Conservation (phyloP, 1,284 basidiomycete species). For the Pseudozyma thailandica region DNA sequence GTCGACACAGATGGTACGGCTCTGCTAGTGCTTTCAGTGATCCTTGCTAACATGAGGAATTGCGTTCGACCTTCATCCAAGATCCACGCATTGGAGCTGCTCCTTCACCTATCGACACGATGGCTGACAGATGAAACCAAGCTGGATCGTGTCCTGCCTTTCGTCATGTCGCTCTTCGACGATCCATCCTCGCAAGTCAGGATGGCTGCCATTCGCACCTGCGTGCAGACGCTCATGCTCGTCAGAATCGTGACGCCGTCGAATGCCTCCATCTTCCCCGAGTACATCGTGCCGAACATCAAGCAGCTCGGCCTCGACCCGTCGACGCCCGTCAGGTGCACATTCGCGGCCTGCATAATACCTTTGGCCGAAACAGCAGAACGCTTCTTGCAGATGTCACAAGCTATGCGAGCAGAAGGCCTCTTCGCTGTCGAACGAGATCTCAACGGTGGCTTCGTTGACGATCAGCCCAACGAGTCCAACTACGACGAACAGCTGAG, state of each 20-base stretch:
- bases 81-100: constrained; percentile 83
- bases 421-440: constrained; percentile 77
- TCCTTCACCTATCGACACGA: constrained; percentile 79
- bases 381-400: constrained; percentile 88
- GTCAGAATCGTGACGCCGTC: constrained; percentile 89
- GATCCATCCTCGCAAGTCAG: constrained; percentile 82
- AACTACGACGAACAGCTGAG: constrained; percentile 71
- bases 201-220: constrained; percentile 77
- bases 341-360: constrained; percentile 87
- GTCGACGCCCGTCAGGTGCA: constrained; percentile 87
- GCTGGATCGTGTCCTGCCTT: constrained; percentile 91
- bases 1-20: constrained; percentile 77
- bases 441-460: constrained; percentile 74
- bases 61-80: constrained; percentile 87
- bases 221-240: constrained; percentile 85
- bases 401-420: constrained; percentile 85
- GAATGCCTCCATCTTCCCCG: constrained; percentile 85
- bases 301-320: constrained; percentile 82
- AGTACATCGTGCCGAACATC: constrained; percentile 93
- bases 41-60: constrained; percentile 90
- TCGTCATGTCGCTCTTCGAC: constrained; percentile 85
- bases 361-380: constrained; percentile 84
- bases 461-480: constrained; percentile 45
- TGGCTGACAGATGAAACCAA: constrained; percentile 94
- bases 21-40: constrained; percentile 81